phyloP scores from a whole-genome alignment of 2,329 filamentous ascomycete species.

The Triangularia verruculosa region DNA sequence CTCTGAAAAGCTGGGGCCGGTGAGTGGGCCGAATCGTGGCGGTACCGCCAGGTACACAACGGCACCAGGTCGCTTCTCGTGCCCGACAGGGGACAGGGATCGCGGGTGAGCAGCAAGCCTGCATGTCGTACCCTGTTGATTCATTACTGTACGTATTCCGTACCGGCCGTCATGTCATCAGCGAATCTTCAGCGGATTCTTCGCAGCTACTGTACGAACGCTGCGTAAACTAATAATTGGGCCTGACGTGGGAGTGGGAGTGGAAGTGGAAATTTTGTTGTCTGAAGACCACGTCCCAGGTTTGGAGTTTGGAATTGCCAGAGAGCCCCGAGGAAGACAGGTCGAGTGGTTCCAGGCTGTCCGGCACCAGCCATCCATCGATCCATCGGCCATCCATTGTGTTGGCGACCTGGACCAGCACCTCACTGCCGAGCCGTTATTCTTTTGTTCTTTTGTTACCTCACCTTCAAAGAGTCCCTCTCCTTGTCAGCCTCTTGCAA shows the following conservation, averaged over 20 bases:
- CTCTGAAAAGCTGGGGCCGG: slow-evolving; percentile 16
- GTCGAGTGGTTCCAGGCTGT: not conserved
- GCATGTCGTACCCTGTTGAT: slow-evolving; percentile 20
- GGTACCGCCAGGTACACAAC: slow-evolving; percentile 24
- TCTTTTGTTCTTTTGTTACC: not conserved
- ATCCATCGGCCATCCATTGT: not conserved
- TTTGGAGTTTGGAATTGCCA: slow-evolving; percentile 1
- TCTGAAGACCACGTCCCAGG: slow-evolving; percentile 13
- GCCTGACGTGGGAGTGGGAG: too few relatives aligned
- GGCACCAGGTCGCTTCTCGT: slow-evolving; percentile 20
- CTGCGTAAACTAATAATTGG: not conserved
- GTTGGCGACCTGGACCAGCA: not conserved
- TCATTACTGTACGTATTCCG: not conserved
- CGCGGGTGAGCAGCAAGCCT: slow-evolving; percentile 29
- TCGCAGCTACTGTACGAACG: not conserved
- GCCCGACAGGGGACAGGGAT: slow-evolving; percentile 27
- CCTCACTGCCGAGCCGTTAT: not conserved
- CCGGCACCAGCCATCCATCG: not conserved
- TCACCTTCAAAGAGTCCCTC: not conserved
- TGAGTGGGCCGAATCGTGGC: slow-evolving; percentile 13
- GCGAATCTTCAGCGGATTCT: slow-evolving; percentile 8
- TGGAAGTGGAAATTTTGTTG: too few relatives aligned
- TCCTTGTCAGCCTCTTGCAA: not conserved
- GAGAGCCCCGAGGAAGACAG: not conserved
- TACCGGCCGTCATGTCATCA: slow-evolving; percentile 2